Conservation (phyloP, 2,329 filamentous ascomycete genomes). For the Penicillium expansum region DNA sequence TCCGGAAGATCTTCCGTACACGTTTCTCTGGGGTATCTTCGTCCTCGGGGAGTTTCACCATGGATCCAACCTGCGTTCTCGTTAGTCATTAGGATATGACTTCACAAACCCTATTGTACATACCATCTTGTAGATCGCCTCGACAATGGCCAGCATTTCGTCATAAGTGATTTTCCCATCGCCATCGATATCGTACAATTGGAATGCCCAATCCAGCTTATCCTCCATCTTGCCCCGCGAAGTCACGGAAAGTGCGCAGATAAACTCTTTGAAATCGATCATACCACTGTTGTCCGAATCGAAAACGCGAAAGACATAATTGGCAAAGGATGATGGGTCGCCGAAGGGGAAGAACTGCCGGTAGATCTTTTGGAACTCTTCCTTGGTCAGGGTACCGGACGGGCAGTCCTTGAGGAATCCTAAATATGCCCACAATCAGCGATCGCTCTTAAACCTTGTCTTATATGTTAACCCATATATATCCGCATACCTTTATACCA, state of each 20-base stretch:
- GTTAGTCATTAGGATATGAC: constrained; percentile 8
- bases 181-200: constrained; percentile 97
- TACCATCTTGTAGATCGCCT: constrained; percentile 99
- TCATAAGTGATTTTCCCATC: constrained; percentile 99
- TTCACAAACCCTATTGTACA: constrained; percentile 8
- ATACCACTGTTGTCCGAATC: constrained; percentile 95
- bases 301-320: constrained; percentile 99
- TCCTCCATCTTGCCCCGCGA: constrained; percentile 98
- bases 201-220: constrained; percentile 98
- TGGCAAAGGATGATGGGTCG: constrained; percentile 93
- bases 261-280: constrained; percentile 99
- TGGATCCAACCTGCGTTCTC: constrained; percentile 75
- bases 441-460: neutral
- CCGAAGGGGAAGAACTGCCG: constrained; percentile 99
- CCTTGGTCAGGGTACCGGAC: constrained; percentile 92
- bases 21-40: constrained; percentile 99
- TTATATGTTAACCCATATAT: neutral
- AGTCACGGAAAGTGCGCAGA: constrained; percentile 94
- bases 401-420: constrained; percentile 98
- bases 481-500: constrained; percentile 89
- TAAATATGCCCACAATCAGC: constrained; percentile 41
- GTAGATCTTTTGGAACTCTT: constrained; percentile 99
- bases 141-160: constrained; percentile 97
- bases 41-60: constrained; percentile 98
- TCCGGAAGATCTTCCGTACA: constrained; percentile 95